phyloP scores from a whole-genome alignment of 306 rosid species.

The Delonix regia region DNA sequence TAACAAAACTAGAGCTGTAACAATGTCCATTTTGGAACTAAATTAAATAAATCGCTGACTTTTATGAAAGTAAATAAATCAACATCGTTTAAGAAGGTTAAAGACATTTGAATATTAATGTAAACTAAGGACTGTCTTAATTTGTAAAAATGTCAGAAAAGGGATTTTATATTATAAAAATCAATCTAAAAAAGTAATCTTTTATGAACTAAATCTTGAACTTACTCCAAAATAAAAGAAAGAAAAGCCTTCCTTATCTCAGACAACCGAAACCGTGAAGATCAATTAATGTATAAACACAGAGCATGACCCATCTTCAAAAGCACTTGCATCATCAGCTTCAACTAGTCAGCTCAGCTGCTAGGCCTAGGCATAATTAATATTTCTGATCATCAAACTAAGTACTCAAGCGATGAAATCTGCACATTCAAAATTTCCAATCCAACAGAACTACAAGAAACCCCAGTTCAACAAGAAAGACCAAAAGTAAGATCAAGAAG shows the following conservation, averaged over 20 bases:
- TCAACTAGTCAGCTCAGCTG: constrained; percentile 22
- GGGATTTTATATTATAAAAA: too few species aligned
- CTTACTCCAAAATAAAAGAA: neutral
- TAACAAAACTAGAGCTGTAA: too few species aligned
- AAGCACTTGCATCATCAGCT: constrained; percentile 4
- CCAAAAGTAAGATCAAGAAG: neutral
- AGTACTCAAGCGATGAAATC: constrained; percentile 27
- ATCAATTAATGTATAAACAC: neutral
- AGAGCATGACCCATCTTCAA: neutral
- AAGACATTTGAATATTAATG: too few species aligned
- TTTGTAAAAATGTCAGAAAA: too few species aligned
- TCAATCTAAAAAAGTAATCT: too few species aligned
- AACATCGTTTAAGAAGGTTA: too few species aligned
- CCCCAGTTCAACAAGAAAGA: neutral
- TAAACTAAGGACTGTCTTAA: too few species aligned
- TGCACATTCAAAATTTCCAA: constrained; percentile 38
- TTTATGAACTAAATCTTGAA: neutral
- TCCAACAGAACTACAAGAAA: constrained; percentile 27
- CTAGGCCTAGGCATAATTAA: constrained; percentile 32
- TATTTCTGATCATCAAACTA: constrained; percentile 34
- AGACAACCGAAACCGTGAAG: neutral
- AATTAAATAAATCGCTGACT: too few species aligned
- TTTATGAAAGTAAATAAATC: too few species aligned
- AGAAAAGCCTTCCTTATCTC: neutral
- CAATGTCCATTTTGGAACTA: too few species aligned